Evolutionary conservation across 768 basidiomycete genomes (phyloP), one percentile per base, ranked within the genome.

Genomic region (Amanita inopinata): DNA sequence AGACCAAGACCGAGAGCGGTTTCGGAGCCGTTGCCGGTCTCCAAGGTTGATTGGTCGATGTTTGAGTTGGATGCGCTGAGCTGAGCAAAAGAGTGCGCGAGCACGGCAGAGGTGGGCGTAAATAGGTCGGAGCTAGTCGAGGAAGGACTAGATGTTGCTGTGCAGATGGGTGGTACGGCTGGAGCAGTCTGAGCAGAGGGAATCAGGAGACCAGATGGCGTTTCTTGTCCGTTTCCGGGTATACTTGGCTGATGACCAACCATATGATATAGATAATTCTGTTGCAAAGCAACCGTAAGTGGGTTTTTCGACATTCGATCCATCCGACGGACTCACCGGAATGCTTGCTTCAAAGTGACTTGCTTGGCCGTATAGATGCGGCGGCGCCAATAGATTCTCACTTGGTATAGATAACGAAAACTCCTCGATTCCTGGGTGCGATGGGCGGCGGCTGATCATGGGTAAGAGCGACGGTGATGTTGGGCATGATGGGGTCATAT

Each of bases 371-470:
- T 63, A 68, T 20, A 33, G 12, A 18, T 30, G 37, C 7, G 63
- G 52, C 17, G 63, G 63, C 22, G 67, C 59, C 48, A 67, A 56
- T 41, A 69, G 67, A 34, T 58, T 57, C 45, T 65, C 66, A 51
- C 60, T 61, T 24, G 76, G 71, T 23, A 73, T 53, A 58, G 70
- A 81, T 1, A 56, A 80, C 77, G 61, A 76, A 81, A 33, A 33
- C 70, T 62, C 55, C 55, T 55, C 49, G 53, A 58, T 45, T 62
- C 66, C 52, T 65, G 65, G 33, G 65, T 61, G 53, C 72, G 68
- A 49, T 31, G 73, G 60, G 40, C 80, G 74, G 41, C 78, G 70
- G 52, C 70, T 73, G 65, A 79, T 79, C 65, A 80, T 73, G 25
- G 69, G 70, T 3, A 70, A 56, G 5, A 70, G 63, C 9, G 76